Base-by-base conservation (phyloP, 2,329 filamentous ascomycete genomes). In the Apiospora arundinis region DNA sequence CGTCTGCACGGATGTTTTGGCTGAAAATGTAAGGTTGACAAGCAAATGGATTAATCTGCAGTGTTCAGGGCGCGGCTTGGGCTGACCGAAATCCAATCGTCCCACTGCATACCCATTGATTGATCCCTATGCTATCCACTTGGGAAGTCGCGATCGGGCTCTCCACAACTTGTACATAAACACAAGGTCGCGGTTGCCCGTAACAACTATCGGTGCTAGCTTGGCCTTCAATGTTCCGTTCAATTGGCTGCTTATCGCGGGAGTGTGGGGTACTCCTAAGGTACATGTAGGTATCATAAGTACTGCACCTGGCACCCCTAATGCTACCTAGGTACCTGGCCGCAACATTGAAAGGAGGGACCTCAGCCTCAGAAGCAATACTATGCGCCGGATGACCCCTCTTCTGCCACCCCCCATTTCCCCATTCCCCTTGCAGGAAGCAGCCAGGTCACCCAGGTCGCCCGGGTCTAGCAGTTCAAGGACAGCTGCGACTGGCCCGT, bases 1-100 rank as follows among this genome's bases (percentile, higher is more conserved):
- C 65, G 65, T 67, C 67, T 69, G 67, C 67, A 49, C 67, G 67
- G 67, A 32, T 67, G 40, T 46, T 67, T 23, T 67, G 66, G 40
- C 45, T 67, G 66, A 63, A 63, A 63, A 40, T 63, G 56, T 63
- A 63, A 63, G 56, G 56, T 63, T 40, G 56, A 63, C 28, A 32
- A n/a, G 12, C 28, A 21, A 63, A 63, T 23, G 28, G 40, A 63
- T 63, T 63, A 63, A 63, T 14, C 56, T 63, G 56, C 56, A 40
- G 37, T 63, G 56, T 18, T 37, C 52, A 37, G 52, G 52, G 52
- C 52, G 25, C 52, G 52, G 52, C 28, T 60, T 28, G 32, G 52
- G 52, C 52, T 60, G 25, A 18, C 52, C 5, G 52, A 63, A 63
- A 40, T 63, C 28, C 18, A 63, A 40, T 63, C 52, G 52, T 60